Evolutionary conservation across 768 basidiomycete genomes (phyloP), one percentile per base, ranked within the genome.

Genomic region (Lanmaoa pseudosensibilis): DNA sequence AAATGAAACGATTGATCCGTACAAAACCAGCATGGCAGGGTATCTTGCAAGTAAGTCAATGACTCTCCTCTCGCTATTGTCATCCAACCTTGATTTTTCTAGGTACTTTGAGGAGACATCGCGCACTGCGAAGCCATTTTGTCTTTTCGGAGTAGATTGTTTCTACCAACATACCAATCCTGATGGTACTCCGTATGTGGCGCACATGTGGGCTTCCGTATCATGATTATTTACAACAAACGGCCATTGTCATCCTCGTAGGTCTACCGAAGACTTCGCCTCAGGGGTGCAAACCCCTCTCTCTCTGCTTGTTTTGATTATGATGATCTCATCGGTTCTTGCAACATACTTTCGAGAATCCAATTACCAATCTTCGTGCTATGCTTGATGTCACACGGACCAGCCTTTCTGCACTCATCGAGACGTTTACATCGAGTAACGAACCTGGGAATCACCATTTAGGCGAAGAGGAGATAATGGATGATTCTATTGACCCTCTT

Each of bases 131-230:
- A 76, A 74, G 46, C 84, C 85, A 1, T 80, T 80, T 51, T 92
- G 90, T 70, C 90, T 88, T 1, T 93, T 88, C 61, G 90, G 90
- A 39, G 76, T 77, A 46, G 90, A 92, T 56, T 93, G 90, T 67
- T 90, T 93, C 68, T 93, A 91, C 66, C 79, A 83, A 62, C 90
- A 93, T 65, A 61, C 74, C 47, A 85, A 86, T 27, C 71, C 74
- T 0, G 90, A 91, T 60, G 90, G 89, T 11, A 82, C 87, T 9
- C 75, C 76, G 0, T 76, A 83, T 59, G 62, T n/a, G n/a, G n/a
- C n/a, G n/a, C n/a, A n/a, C n/a, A n/a, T n/a, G n/a, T n/a, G n/a
- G n/a, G n/a, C n/a, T n/a, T n/a, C n/a, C n/a, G n/a, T n/a, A n/a
- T n/a, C n/a, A n/a, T n/a, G n/a, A n/a, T n/a, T n/a, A n/a, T n/a